phyloP scores from a whole-genome alignment of 225 moss, liverwort and hornwort species.

The Sphagnum tenellum region DNA sequence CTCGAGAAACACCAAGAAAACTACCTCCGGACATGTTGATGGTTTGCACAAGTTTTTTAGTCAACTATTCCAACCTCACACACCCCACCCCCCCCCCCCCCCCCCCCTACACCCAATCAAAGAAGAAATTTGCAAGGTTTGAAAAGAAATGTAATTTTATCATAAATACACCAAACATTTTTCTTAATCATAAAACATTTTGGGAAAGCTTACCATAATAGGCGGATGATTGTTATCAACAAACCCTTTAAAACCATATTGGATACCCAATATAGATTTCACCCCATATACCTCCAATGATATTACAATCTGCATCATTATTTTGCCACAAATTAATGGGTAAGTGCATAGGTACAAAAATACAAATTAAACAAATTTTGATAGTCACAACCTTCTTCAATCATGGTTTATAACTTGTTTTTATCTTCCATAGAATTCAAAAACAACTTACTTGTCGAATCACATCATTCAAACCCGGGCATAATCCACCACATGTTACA shows the following conservation, averaged over 20 bases:
- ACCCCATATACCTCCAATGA: conserved; percentile 84
- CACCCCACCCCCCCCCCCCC: no score
- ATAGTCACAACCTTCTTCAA: no score
- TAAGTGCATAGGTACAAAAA: no score
- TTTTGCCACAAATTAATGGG: no score
- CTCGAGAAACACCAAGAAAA: conserved; percentile 86
- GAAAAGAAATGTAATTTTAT: no score
- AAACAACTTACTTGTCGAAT: conserved; percentile 26
- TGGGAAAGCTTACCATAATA: conserved; percentile 32
- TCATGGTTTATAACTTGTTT: no score
- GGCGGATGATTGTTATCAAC: conserved; percentile 85
- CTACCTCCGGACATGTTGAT: conserved; percentile 92
- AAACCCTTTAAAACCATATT: conserved; percentile 93
- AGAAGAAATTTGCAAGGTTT: no score
- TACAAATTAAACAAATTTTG: no score
- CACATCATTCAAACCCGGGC: conserved; percentile 45
- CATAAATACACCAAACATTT: no score
- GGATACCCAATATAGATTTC: conserved; percentile 79
- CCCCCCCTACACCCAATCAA: no score
- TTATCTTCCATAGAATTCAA: no score
- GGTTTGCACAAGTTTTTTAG: conserved; percentile 62
- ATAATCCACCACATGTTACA: conserved; percentile 47
- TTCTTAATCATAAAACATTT: no score
- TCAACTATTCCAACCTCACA: conserved; percentile 29
- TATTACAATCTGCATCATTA: conserved; percentile 39